These are phyloP conservation scores for Agrocybe praecox DNA, from an alignment of 768 basidiomycete genomes.

Conservation along the genomic window DNA sequence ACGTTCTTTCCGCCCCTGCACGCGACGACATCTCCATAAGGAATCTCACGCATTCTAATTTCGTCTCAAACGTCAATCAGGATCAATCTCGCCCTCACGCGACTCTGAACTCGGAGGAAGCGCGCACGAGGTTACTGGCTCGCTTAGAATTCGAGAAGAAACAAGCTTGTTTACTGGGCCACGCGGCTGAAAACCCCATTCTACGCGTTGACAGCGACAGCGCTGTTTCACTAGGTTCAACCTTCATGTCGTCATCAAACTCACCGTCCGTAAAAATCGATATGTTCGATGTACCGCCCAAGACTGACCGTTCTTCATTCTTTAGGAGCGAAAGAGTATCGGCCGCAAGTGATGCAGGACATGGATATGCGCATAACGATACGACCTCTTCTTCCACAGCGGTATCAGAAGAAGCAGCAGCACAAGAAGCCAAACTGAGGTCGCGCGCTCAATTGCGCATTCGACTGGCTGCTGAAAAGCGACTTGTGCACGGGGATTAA, in stretches of 20 bases:
- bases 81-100: conserved; percentile 5
- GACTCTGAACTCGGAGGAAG: conserved; percentile 14
- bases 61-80: conserved; percentile 12
- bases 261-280: neutral
- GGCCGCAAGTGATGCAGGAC: conserved; percentile 6
- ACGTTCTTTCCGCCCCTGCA: conserved; percentile 7
- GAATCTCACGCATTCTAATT: conserved; percentile 13
- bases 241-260: conserved; percentile 2
- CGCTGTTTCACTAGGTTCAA: neutral
- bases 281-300: neutral
- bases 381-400: conserved; percentile 12
- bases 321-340: neutral
- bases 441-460: conserved; percentile 48
- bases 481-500: conserved; percentile 10
- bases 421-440: conserved; percentile 47
- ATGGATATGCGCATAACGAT: conserved; percentile 8
- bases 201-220: neutral
- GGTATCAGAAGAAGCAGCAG: conserved; percentile 22
- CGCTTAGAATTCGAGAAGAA: conserved; percentile 47
- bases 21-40: conserved; percentile 11
- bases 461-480: conserved; percentile 36
- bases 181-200: neutral
- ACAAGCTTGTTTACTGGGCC: conserved; percentile 18
- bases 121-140: conserved; percentile 40
- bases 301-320: neutral